A percentile compares a stretch with the other conserved stretches of the same genome.
Evolutionary conservation across 352 stramenopile genomes (phyloP).

Genomic region (Phytophthora tentaculata): DNA sequence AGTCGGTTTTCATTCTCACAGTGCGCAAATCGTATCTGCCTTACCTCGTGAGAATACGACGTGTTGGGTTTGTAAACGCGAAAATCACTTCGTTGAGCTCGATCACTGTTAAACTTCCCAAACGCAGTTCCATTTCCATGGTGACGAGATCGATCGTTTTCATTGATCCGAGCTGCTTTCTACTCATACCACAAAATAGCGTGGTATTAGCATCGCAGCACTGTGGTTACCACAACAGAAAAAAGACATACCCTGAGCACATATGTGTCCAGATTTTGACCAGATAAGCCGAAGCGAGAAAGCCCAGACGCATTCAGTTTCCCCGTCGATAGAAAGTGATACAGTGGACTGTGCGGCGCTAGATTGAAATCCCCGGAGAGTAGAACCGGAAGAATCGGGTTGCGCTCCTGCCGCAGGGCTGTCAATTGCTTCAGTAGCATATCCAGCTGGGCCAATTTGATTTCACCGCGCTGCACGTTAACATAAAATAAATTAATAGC

Average conservation of each 20-base stretch:
- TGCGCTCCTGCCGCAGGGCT: conserved; percentile 27
- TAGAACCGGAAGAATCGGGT: conserved; percentile 43
- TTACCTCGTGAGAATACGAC: conserved; percentile 38
- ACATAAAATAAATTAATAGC: background rate
- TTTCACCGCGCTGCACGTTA: conserved; percentile 55
- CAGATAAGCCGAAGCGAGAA: conserved; percentile 53
- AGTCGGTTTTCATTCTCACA: background rate
- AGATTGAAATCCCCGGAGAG: conserved; percentile 79
- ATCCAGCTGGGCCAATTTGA: conserved; percentile 70
- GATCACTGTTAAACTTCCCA: conserved; percentile 41
- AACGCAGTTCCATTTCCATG: conserved; percentile 45
- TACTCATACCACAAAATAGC: conserved; percentile 10
- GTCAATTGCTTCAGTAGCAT: conserved; percentile 48
- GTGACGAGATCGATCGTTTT: conserved; percentile 46
- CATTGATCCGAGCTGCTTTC: conserved; percentile 43
- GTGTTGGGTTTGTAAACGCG: conserved; percentile 24
- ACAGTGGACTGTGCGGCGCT: conserved; percentile 65
- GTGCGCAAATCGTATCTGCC: background rate
- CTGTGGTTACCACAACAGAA: background rate
- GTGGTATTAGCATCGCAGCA: conserved; percentile 3
- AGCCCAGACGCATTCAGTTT: conserved; percentile 50
- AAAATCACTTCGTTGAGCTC: conserved; percentile 30
- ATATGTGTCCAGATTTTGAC: conserved; percentile 42
- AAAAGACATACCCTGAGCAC: conserved; percentile 30
- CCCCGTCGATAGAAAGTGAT: conserved; percentile 62